Evolutionary conservation across 805 yeast genomes (phyloP), one percentile per base, ranked within the genome.

Genomic region (Cyberlindnera samutprakarnensis): DNA sequence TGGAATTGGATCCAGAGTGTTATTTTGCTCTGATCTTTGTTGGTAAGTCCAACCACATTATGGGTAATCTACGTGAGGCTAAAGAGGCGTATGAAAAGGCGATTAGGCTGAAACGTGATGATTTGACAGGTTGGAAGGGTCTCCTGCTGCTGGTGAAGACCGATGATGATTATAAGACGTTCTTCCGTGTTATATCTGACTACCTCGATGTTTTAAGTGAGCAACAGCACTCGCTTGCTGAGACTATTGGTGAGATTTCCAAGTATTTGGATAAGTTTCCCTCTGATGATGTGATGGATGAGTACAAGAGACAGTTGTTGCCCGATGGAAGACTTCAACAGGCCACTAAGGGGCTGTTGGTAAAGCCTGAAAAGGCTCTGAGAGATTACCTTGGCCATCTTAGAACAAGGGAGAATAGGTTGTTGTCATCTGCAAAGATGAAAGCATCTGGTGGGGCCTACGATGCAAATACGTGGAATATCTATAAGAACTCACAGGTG

Each of bases 61-160:
- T 66, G 32, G 51, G 61, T 11, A 55, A 69, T 6, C 36, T 51
- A 5, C 46, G 50, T 2, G 44, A 53, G 4, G 78, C 84, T 0
- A 40, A 56, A 10, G 41, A 40, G 17, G 53, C 68, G 9, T 79
- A 77, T 44, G 45, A 47, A 19, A 49, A 46, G 14, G 87, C 87
- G 0, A 66, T 73, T 3, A 44, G 51, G 6, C 31, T 76, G 1
- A 69, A 74, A 18, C 67, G 72, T 0, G 60, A 61, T 2, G 72
- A 78, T 31, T 41, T 75, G 2, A 53, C 71, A 17, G 94, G 87
- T 0, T 88, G 92, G 94, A 85, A 83, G 47, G 97, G 97, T 1
- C 64, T 78, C 37, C 57, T 75, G 37, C 68, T 72, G 29, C 53
- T 74, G 1, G 62, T 58, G 9, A 56, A 58, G 33, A 45, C 55